Evolutionary conservation across 164 flowering plant species (phyloP), one percentile per base, ranked within the genome.

Genomic region (Aristolochia californica): DNA sequence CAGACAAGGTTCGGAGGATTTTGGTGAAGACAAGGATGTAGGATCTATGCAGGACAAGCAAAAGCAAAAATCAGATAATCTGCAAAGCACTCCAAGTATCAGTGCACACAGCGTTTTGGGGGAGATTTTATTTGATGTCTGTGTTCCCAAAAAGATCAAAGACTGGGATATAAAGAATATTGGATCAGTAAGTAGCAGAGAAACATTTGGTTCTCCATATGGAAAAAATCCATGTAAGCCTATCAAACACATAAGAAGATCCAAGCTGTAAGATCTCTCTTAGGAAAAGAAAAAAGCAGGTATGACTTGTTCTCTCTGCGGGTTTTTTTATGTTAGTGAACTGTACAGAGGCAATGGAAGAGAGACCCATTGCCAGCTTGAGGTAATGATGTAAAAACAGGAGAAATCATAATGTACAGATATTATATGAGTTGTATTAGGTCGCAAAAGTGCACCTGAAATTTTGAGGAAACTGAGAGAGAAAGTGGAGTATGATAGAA

Each of bases 131-230:
- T 93, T 82, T 43, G 97, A 93, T 47, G 91, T 74, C 0, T 87
- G 94, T 66, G 81, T 87, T 60, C 98, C 98, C 22, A 85, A 78
- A 76, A 76, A 81, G 61, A 79, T 93, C 15, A 94, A 93, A 56
- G 87, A 67, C 49, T 93, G 98, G 98, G 98, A 93, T 64, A 55
- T 89, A 52, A 75, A 69, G 48, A 65, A 78, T 34, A 8, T 7
- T 1, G 61, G 68, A 49, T 71, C 83, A 50, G 62, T 58, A 30
- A 70, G 55, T 49, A 51, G 62, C 23, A 50, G 54, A 30, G 66
- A 54, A n/a, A 66, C 72, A 22, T 75, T 68, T 66, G 13, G 68
- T 60, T 67, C 63, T 4, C 28, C 21, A 20, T 62, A 74, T 49
- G 70, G 80, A 60, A 69, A 63, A 47, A n/a, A 75, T 57, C 66